A percentile compares a stretch with the other conserved stretches of the same genome.
Evolutionary conservation across 345 rosid species (phyloP).

Genomic region (Iberis pinnata): DNA sequence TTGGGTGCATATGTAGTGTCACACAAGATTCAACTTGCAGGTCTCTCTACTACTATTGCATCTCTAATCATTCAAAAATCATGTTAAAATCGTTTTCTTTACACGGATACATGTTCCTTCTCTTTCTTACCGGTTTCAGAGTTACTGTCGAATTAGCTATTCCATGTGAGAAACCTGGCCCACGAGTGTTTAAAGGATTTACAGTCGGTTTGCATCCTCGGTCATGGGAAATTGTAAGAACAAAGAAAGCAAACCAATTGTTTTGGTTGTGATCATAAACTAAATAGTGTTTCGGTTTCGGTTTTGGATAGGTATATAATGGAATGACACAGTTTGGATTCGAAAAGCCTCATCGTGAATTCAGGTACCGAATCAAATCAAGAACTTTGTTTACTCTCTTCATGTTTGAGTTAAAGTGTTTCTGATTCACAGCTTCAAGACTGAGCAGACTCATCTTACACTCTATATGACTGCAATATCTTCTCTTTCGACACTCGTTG

Average conservation of each 20-base stretch:
- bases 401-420: conserved; percentile 10
- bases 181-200: conserved; percentile 73
- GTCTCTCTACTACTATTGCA: conserved; percentile 31
- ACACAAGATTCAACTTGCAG: conserved; percentile 76
- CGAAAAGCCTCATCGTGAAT: conserved; percentile 48
- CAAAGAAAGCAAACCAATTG: not conserved
- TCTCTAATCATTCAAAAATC: conserved; percentile 11
- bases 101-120: not conserved
- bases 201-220: conserved; percentile 94
- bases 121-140: conserved; percentile 39
- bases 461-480: conserved; percentile 90
- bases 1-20: conserved; percentile 88
- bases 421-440: conserved; percentile 48
- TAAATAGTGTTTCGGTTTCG: not conserved
- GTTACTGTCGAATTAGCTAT: conserved; percentile 69
- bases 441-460: conserved; percentile 67
- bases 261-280: conserved; percentile 3
- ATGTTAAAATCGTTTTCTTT: not conserved
- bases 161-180: conserved; percentile 81
- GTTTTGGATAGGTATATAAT: conserved; percentile 54
- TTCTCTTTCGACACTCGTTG: conserved; percentile 57
- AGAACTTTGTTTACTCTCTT: not conserved
- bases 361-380: conserved; percentile 42
- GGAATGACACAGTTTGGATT: conserved; percentile 88
- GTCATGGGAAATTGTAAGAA: conserved; percentile 91